phyloP scores from a whole-genome alignment of 164 flowering plant genomes.

The Vitis labrusca region DNA sequence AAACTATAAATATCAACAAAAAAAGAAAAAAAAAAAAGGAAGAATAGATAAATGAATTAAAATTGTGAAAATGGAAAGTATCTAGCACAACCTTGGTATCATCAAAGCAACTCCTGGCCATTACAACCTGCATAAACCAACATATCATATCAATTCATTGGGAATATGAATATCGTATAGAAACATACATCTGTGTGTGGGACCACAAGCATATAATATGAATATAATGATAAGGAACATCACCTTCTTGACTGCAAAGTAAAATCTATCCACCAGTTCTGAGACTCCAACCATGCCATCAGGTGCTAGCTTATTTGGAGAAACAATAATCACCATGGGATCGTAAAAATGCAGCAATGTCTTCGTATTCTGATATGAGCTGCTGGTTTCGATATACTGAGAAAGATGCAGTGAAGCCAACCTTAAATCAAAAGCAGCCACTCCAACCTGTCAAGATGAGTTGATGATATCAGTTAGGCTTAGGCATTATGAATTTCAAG shows the following conservation, averaged over 20 bases:
- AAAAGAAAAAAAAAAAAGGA: no score
- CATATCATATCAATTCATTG: not conserved
- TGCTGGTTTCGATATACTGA: slow-evolving; percentile 95
- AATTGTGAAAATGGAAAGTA: slow-evolving; percentile 4
- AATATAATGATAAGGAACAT: not conserved
- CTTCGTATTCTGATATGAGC: slow-evolving; percentile 90
- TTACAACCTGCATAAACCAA: slow-evolving; percentile 51
- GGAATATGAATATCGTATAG: not conserved
- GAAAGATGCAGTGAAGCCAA: slow-evolving; percentile 95
- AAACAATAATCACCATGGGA: slow-evolving; percentile 78
- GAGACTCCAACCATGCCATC: slow-evolving; percentile 96
- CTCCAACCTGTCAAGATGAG: slow-evolving; percentile 67
- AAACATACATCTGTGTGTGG: not conserved
- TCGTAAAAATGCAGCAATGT: slow-evolving; percentile 90
- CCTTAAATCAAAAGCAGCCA: slow-evolving; percentile 94
- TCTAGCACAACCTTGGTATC: slow-evolving; percentile 79
- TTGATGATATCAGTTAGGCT: not conserved
- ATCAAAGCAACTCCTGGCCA: slow-evolving; percentile 95
- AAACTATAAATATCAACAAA: not conserved
- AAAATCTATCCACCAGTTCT: slow-evolving; percentile 68
- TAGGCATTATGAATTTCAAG: not conserved
- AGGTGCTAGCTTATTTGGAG: slow-evolving; percentile 87
- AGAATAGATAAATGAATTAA: not conserved
- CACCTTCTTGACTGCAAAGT: slow-evolving; percentile 75
- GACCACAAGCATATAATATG: no score